phyloP scores from a whole-genome alignment of 2,329 filamentous ascomycete species.

The Anisogramma anomala region DNA sequence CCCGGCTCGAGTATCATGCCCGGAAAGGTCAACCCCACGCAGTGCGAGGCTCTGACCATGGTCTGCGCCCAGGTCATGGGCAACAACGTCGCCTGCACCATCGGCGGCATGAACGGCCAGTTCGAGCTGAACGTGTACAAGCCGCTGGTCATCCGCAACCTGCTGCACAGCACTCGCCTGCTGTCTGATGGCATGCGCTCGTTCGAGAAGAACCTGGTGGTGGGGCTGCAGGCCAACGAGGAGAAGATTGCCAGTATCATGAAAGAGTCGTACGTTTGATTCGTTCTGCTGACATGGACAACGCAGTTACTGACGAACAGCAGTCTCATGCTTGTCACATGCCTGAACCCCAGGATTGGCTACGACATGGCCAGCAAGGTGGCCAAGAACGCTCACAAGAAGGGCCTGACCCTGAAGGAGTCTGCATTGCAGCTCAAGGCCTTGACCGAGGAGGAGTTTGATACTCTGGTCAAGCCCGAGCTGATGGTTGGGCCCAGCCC shows the following conservation, averaged over 20 bases:
- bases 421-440: constrained; percentile 89
- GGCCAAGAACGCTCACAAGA: constrained; percentile 98
- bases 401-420: constrained; percentile 86
- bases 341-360: constrained; percentile 92
- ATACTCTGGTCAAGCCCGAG: constrained; percentile 79
- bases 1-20: constrained; percentile 98
- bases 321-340: constrained; percentile 95
- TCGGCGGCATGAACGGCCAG: constrained; percentile 93
- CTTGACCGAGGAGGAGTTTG: constrained; percentile 79
- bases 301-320: background rate
- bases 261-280: constrained; percentile 69
- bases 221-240: constrained; percentile 84
- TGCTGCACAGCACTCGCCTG: constrained; percentile 83
- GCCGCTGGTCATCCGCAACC: constrained; percentile 87
- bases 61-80: constrained; percentile 95
- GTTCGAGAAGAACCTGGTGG: constrained; percentile 88
- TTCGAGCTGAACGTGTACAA: constrained; percentile 99
- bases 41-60: constrained; percentile 97
- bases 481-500: constrained; percentile 80
- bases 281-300: background rate
- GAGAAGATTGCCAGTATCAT: constrained; percentile 79
- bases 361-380: constrained; percentile 97
- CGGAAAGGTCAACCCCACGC: constrained; percentile 97
- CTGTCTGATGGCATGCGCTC: constrained; percentile 86
- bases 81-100: constrained; percentile 86